Percentiles rank a stretch among this genome's conserved stretches.
phyloP scores from a whole-genome alignment of 179 eudicot genomes.

The Silene noctiflora region DNA sequence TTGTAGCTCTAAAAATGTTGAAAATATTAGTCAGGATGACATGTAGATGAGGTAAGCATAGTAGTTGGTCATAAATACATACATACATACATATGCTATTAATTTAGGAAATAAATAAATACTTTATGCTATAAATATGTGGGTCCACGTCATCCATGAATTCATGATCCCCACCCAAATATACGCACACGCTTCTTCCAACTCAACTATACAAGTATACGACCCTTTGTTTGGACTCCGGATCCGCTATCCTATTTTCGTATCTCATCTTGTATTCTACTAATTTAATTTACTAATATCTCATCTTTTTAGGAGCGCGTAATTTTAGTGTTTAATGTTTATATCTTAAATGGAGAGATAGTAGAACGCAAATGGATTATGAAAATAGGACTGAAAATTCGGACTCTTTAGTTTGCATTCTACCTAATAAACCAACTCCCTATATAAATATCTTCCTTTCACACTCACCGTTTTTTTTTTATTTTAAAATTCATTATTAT shows the following conservation, averaged over 20 bases:
- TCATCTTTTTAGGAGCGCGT: no score
- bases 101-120: background rate
- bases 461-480: background rate
- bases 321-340: no score
- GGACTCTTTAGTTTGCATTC: background rate
- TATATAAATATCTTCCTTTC: background rate
- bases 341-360: background rate
- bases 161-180: background rate
- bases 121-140: background rate
- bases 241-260: no score
- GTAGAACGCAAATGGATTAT: background rate
- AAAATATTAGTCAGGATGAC: conserved; percentile 1
- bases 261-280: no score
- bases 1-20: background rate
- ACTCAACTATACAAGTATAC: no score
- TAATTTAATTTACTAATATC: no score
- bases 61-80: background rate
- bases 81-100: background rate
- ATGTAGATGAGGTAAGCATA: background rate
- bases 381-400: background rate
- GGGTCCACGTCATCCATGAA: conserved; percentile 9
- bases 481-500: background rate
- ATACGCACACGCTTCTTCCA: conserved; percentile 7
- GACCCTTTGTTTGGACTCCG: no score
- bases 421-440: background rate